Evolutionary conservation across 164 flowering plant genomes (phyloP), one percentile per base, ranked within the genome.

Genomic region (Magnolia sinica): DNA sequence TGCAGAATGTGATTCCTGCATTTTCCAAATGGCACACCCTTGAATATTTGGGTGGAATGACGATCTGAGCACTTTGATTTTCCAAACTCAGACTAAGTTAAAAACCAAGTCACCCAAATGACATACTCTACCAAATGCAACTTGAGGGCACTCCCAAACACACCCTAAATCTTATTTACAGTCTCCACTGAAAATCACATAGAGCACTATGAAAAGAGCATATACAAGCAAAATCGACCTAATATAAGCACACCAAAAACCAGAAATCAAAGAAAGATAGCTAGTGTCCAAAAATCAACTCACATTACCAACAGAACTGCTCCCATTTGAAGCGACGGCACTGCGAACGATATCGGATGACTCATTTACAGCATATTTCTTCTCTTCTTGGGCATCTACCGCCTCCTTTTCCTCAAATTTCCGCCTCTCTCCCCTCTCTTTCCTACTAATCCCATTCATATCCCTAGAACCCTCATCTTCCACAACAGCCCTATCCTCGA

Each of bases 241-340:
- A 37, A 37, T 37, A 4, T 37, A 37, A 37, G 45, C 45, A 37
- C 45, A 37, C 6, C 61, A 16, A 55, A 55, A 55, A 55, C 61
- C 61, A 55, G 16, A 55, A 55, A 11, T 55, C 16, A 55, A 55
- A 55, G 61, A 55, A 55, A 55, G 11, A 55, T 11, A 55, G 18
- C 16, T 11, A 16, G 13, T 55, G 61, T 55, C 18, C 61, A 11
- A 55, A 55, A 55, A 55, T 11, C 66, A 80, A 85, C 98, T 89
- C 73, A 92, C 93, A 79, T 86, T 86, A 10, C 73, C 80, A 68
- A 74, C 65, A 68, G 84, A 77, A 75, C 84, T 84, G 81, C 85
- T 79, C 68, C 83, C 83, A 70, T 78, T 80, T 0, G 74, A 66
- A 19, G 67, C 75, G 52, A 45, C 27, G 64, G 64, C 81, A 20